Percentiles rank a stretch among this genome's conserved stretches.
phyloP scores from a whole-genome alignment of 1,139 yeast species.

The Saccharomycopsis hybrid region DNA sequence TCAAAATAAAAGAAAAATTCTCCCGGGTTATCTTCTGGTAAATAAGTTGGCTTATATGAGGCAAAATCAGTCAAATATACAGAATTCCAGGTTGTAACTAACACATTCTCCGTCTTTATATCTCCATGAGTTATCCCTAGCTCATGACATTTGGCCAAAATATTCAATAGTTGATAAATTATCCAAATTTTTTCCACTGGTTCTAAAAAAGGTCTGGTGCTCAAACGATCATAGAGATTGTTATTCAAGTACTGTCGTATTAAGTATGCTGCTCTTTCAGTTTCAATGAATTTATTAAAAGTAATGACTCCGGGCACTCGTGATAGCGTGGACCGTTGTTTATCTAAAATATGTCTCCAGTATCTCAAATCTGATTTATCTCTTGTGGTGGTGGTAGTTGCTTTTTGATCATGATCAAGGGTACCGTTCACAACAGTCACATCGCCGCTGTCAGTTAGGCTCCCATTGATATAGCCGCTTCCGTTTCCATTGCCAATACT shows the following conservation, averaged over 20 bases:
- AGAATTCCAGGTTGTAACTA: slow-evolving; percentile 92
- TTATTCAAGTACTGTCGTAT: slow-evolving; percentile 75
- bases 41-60: slow-evolving; percentile 69
- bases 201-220: slow-evolving; percentile 82
- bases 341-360: slow-evolving; percentile 35
- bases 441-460: neutral
- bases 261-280: slow-evolving; percentile 87
- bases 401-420: neutral
- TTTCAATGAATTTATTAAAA: slow-evolving; percentile 69
- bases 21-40: slow-evolving; percentile 95
- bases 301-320: slow-evolving; percentile 62
- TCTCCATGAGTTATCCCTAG: slow-evolving; percentile 76
- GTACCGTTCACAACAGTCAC: neutral
- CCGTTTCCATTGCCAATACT: neutral
- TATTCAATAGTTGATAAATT: slow-evolving; percentile 65
- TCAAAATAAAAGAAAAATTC: slow-evolving; percentile 90
- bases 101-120: slow-evolving; percentile 79
- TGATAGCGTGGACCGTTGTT: slow-evolving; percentile 33
- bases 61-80: slow-evolving; percentile 77
- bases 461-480: no score
- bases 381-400: neutral
- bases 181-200: slow-evolving; percentile 79
- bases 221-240: slow-evolving; percentile 78
- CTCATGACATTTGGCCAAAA: slow-evolving; percentile 59
- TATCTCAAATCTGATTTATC: slow-evolving; percentile 22